Base-by-base conservation (phyloP, 1,284 basidiomycete species). In the Afroboletus lepidellus region DNA sequence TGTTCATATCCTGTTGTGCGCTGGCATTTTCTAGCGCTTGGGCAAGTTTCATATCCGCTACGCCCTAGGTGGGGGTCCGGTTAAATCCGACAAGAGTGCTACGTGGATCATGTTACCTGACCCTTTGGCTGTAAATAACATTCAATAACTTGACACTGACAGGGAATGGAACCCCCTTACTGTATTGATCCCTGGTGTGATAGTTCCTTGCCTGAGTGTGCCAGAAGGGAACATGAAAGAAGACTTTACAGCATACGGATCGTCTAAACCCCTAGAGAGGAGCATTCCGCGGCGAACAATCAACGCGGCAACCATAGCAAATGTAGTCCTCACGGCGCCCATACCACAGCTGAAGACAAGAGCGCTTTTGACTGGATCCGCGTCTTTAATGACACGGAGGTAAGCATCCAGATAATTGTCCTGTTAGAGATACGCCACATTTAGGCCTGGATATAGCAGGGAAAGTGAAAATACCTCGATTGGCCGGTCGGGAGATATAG, bases 321-420 rank as follows among this genome's bases (percentile, higher is more conserved):
- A 98, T 0, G 96, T 98, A 3, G 96, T 97, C 37, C 97, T 84
- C 0, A 97, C 94, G 3, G 94, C 92, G 39, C 97, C 97, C 82
- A 97, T 95, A 37, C 97, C 96, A 69, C 97, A 98, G 52, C 93
- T 96, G 70, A 99, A 98, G 3, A 99, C 92, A 16, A 99, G 77
- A 0, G 90, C 87, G 0, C 92, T 94, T 20, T 77, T 79, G 8
- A 85, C 73, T 0, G 96, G 94, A 60, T 97, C 92, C 0, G 90
- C 84, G 36, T 83, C 74, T 61, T 86, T 84, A 63, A 99, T 87
- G 43, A 95, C 85, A 13, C 82, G 80, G 18, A 96, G 78, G 70
- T 98, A 97, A 1, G 92, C 90, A 70, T 99, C 97, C 15, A 98
- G 83, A 67, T 97, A 97, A 63, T 94, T 94, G 69, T 95, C 90